Base-by-base conservation (phyloP, 768 basidiomycete species). In the Suillus bovinus region DNA sequence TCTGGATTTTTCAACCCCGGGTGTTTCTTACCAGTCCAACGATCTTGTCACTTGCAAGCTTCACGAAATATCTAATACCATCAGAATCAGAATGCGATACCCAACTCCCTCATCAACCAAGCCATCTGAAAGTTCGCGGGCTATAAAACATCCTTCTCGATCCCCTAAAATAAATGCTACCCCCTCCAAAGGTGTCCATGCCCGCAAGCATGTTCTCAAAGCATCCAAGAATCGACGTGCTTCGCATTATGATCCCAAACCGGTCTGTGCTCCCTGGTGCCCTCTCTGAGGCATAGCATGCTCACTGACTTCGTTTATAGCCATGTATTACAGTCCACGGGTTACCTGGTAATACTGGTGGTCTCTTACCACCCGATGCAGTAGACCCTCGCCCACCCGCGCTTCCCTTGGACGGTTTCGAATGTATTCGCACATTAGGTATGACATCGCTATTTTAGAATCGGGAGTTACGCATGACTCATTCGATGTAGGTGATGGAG, bases 371-470 rank as follows among this genome's bases (percentile, higher is more conserved):
- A 31, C 65, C 50, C 10, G 39, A 67, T 42, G 79, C 79, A 10
- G 57, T 33, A 13, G 71, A 76, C 64, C 73, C 73, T 59, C 79
- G 82, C 4, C 78, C 79, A 7, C 74, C 73, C 5, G 66, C 74
- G 0, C 68, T 82, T 17, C 62, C 59, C 16, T 61, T 83, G 10
- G 64, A 63, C 16, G 80, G 83, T 58, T 66, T 84, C 22, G 78
- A 82, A 65, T 81, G 78, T 47, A 50, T 79, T 31, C 77, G 73
- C 36, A 73, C 72, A 27, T 70, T 84, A 67, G 82, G 82, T 77
- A 67, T 22, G 61, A 2, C 8, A 44, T 52, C 29, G 11, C 20
- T 31, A n/a, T 31, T 9, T 52, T 34, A 7, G 24, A 31, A 44
- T 41, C n/a, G 16, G 6, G 38, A 57, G n/a, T 6, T 17, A n/a